Evolutionary conservation across 495 filamentous ascomycete genomes (phyloP), one percentile per base, ranked within the genome.

Genomic region (Lophiostoma macrostomum): DNA sequence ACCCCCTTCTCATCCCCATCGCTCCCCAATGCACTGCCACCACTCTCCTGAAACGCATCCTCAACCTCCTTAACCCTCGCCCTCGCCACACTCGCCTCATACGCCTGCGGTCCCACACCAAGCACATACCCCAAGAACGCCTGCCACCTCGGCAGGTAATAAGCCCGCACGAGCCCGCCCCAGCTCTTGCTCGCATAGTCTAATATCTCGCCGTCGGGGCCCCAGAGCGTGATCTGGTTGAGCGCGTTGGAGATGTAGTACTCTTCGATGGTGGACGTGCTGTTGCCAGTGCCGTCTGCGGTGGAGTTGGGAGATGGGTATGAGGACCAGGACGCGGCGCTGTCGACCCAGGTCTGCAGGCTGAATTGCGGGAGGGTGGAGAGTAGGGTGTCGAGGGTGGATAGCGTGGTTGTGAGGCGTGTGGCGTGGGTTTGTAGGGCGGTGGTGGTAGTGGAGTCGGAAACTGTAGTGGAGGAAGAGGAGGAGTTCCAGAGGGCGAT

Each of bases 201-300:
- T 22, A 53, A 66, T 22, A 79, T 76, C 56, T 80, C 60, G 10
- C 76, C 74, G 2, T 56, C 58, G 0, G 76, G 77, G 0, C 77
- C 77, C 76, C 76, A 80, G 3, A 78, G 66, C 12, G 76, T 79
- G 45, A 79, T 71, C 50, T 79, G 76, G 49, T 79, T 78, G 36
- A 73, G 70, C 6, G 76, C 76, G 31, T 79, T 66, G 53, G 76
- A 78, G 49, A 76, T 75, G 46, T 71, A 67, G 54, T 73, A 78
- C 13, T 69, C 58, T 38, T 66, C 64, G 55, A 45, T 1, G 47
- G 18, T 22, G 24, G 35, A 22, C 24, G 6, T 16, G 31, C 25
- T 5, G 43, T 28, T 14, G 48, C 10, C 6, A 28, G 31, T 43
- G 58, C 60, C 1, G 7, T 31, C 29, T 31, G 29, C n/a, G 7